Evolutionary conservation across 1,139 yeast species (phyloP), one percentile per base, ranked within the genome.

Genomic region (Nakaseomyces uthaithaninus): DNA sequence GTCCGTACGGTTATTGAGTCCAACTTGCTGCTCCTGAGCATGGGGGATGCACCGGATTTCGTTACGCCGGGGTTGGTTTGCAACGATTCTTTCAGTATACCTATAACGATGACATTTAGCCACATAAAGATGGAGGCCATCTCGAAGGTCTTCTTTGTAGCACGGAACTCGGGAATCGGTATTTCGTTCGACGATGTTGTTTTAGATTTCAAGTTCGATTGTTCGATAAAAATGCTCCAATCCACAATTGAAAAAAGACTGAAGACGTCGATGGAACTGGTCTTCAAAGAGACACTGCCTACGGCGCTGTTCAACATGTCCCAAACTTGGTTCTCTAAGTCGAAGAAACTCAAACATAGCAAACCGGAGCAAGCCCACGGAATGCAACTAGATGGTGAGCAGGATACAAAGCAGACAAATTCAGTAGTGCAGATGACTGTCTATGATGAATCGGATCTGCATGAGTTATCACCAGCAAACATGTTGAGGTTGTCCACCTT

Each of bases 401-500:
- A 22, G 12, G 25, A 24, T 8, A 15, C 17, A 31, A 31, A 30
- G 36, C 14, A 22, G 12, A 15, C 37, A 15, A 6, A 16, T 22
- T 14, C 36, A 19, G 31, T 36, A 15, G 42, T 18, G 9, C 30
- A 9, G 15, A 36, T 17, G 28, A 25, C 25, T 5, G 17, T 36
- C 11, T 36, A 26, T 18, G 62, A 55, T 27, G 59, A 53, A 17
- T 41, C 45, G 2, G 62, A 59, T 38, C 39, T 55, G 18, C 55
- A 51, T 17, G 74, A 72, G 42, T 65, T 81, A 37, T 76, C 83
- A 14, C 77, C 87, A 0, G 74, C 80, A 2, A 84, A 83, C 54
- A 73, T 86, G 67, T 70, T 77, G 52, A 75, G 82, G 53, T 68
- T 83, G 41, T 73, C 84, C 9, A 72, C 83, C n/a, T 65, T 89